Evolutionary conservation across 345 rosid genomes (phyloP), one percentile per base, ranked within the genome.

Genomic region (Pistacia integerrima): DNA sequence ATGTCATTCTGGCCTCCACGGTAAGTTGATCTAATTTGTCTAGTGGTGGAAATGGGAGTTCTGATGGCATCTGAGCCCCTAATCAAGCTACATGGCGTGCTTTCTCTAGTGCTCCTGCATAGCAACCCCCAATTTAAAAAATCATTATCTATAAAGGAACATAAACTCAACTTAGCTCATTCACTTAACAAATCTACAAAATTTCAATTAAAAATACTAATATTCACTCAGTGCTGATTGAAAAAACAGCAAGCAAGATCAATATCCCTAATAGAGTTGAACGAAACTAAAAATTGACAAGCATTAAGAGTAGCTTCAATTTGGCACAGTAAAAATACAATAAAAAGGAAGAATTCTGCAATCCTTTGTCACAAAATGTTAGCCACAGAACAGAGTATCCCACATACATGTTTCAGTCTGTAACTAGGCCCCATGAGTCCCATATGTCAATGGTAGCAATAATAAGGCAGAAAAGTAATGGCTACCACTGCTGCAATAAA

Each of bases 41-140:
- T 82, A 1, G 91, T 90, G 74, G 87, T 87, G 44, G 89, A 89
- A 22, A 89, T 86, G 4, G 93, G 90, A 28, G 88, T 80, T 69
- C 62, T 76, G 56, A 56, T 75, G 63, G 83, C 76, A 57, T 89
- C 80, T 1, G 82, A 55, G 46, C 79, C 87, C 72, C 79, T 81
- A 57, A 67, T 63, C 68, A 84, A 81, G 80, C 83, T 82, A 80
- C 88, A 83, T 0, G 88, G 88, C 4, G 89, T 83, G 82, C 84
- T 87, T 78, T 87, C 92, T 76, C 91, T 86, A 11, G 90, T 82
- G 81, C 85, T 82, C 79, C 85, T 87, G 85, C 81, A 80, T 30
- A 30, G 68, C 4, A 38, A 14, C 52, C 1, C 55, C 28, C 70
- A 60, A 65, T 16, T 16, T 25, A 30, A 48, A 48, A 6, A 48